Base-by-base conservation (phyloP, 371 early-diverging fungal genomes). In the Sporodiniella umbellata region DNA sequence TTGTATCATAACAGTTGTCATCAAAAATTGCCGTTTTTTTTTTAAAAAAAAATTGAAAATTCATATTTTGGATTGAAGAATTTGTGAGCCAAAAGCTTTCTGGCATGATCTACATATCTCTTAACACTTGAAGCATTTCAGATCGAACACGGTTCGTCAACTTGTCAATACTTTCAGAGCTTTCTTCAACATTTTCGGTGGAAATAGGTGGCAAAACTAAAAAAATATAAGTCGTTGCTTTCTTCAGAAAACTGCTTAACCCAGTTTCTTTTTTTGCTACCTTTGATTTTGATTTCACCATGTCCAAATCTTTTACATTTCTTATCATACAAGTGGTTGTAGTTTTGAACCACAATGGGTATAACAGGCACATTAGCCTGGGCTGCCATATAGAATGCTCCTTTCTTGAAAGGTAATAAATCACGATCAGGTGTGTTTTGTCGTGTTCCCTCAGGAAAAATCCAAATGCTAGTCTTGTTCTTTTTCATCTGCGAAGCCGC, bases 381-480 rank as follows among this genome's bases (percentile, higher is more conserved):
- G 40, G 87, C 82, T 8, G 98, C 96, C 60, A 96, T 81, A 62
- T 94, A 85, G 66, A 97, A 97, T 4, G 89, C 90, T 1, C 92
- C 93, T 65, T 92, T 91, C 65, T 97, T 97, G 76, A 97, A 96
- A 1, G 93, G 94, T 48, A 96, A 72, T 57, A 97, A 54, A 45
- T 75, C 72, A 18, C 88, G 77, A 40, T 79, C 80, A 23, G 72
- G 67, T 19, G 80, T 78, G 56, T 80, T 83, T 14, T 87, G 85
- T 22, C 97, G 88, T 4, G 96, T 96, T 40, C 96, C 98, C 70
- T 97, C 98, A 14, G 96, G 94, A 74, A 84, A 95, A 48, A 96
- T 79, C 78, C 84, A 93, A 12, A 96, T 87, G 21, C 86, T 83
- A 21, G 79, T 77, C 78, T 90, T 79, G 53, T 88, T 83, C 44